Conservation (phyloP, 1,139 yeast species). For the Sugiyamaella castrensis region DNA sequence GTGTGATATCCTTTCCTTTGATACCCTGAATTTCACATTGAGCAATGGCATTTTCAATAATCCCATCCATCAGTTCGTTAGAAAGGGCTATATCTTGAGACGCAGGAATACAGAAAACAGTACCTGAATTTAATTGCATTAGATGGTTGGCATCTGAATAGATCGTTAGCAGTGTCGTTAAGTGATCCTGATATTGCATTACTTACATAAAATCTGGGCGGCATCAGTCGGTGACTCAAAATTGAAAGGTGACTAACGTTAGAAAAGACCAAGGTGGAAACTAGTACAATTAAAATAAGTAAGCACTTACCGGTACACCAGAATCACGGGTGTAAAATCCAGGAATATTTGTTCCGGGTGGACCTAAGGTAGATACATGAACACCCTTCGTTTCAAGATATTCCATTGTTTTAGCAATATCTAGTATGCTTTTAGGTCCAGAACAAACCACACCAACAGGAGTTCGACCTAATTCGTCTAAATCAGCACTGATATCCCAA, state of each 20-base stretch:
- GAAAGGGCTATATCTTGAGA: constrained; percentile 62
- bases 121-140: constrained; percentile 62
- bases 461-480: constrained; percentile 78
- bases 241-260: constrained; percentile 55
- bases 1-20: constrained; percentile 73
- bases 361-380: constrained; percentile 49
- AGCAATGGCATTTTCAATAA: constrained; percentile 57
- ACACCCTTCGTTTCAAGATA: constrained; percentile 85
- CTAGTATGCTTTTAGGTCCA: constrained; percentile 86
- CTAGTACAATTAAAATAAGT: not conserved
- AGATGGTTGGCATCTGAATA: constrained; percentile 43
- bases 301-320: constrained; percentile 44
- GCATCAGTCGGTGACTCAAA: constrained; percentile 55
- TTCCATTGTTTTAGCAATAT: constrained; percentile 77
- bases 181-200: not conserved
- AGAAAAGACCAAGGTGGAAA: not conserved
- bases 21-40: constrained; percentile 57
- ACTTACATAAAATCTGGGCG: constrained; percentile 55
- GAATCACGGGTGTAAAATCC: constrained; percentile 82
- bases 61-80: constrained; percentile 48
- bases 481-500: constrained; percentile 83
- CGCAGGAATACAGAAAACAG: constrained; percentile 79
- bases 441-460: constrained; percentile 88
- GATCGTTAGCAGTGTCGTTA: constrained; percentile 12
- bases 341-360: constrained; percentile 59